These are phyloP conservation scores for Tolypocladium nubicola DNA, from an alignment of 2,329 filamentous ascomycete species.

Conservation along the genomic window DNA sequence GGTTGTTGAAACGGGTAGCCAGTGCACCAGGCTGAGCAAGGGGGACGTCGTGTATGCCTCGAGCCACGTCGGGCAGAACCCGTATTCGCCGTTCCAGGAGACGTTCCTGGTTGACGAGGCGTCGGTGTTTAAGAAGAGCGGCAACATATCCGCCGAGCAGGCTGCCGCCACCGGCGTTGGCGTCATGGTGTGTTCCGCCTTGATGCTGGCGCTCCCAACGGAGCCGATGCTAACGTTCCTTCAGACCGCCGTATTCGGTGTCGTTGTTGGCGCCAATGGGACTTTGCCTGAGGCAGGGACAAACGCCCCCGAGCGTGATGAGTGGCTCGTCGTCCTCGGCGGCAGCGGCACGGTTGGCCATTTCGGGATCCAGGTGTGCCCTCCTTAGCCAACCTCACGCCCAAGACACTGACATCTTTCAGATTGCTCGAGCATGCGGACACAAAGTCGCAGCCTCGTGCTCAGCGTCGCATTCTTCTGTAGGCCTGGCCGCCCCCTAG, in stretches of 20 bases:
- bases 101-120: slow-evolving; percentile 25
- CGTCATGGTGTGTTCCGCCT: slow-evolving; percentile 14
- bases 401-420: background rate
- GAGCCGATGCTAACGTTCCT: background rate
- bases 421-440: slow-evolving; percentile 23
- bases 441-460: slow-evolving; percentile 26
- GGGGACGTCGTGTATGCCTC: slow-evolving; percentile 26
- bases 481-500: slow-evolving; percentile 1
- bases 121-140: slow-evolving; percentile 18
- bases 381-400: too few relatives aligned
- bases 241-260: slow-evolving; percentile 21
- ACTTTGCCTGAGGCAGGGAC: slow-evolving; percentile 10
- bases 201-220: background rate
- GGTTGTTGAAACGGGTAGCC: slow-evolving; percentile 18
- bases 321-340: slow-evolving; percentile 26
- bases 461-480: slow-evolving; percentile 17
- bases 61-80: slow-evolving; percentile 20
- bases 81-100: slow-evolving; percentile 25
- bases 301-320: slow-evolving; percentile 10
- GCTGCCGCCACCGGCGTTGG: slow-evolving; percentile 24
- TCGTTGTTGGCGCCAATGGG: slow-evolving; percentile 17
- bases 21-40: slow-evolving; percentile 16
- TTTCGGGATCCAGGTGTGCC: slow-evolving; percentile 17
- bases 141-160: slow-evolving; percentile 14
- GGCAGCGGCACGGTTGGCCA: slow-evolving; percentile 23